phyloP scores from a whole-genome alignment of 441 rosid genomes.

The Daphne laureola region DNA sequence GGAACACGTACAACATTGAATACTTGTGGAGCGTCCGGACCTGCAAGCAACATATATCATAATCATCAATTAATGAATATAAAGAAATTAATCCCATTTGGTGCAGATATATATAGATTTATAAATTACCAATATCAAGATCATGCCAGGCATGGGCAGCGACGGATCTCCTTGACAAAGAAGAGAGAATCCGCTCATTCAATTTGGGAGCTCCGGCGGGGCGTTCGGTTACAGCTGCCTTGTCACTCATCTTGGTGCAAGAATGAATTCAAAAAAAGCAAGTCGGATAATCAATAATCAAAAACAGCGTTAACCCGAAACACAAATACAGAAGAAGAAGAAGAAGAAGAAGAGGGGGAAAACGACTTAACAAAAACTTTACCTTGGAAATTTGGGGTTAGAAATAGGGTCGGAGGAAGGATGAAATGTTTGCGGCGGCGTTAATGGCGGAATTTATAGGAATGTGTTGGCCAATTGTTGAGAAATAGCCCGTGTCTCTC shows the following conservation, averaged over 20 bases:
- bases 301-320: background rate
- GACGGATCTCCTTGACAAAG: slow-evolving; percentile 84
- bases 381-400: too few relatives aligned
- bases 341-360: too few relatives aligned
- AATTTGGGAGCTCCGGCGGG: slow-evolving; percentile 44
- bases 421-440: too few relatives aligned
- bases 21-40: slow-evolving; percentile 83
- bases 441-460: too few relatives aligned
- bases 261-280: slow-evolving; percentile 9
- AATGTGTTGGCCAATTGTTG: too few relatives aligned
- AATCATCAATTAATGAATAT: slow-evolving; percentile 11
- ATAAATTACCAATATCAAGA: slow-evolving; percentile 92
- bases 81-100: background rate
- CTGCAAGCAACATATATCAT: slow-evolving; percentile 32
- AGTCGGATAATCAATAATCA: slow-evolving; percentile 13
- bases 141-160: slow-evolving; percentile 99
- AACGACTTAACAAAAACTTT: too few relatives aligned
- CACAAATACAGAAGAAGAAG: too few relatives aligned
- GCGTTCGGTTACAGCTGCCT: slow-evolving; percentile 20
- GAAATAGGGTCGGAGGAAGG: too few relatives aligned
- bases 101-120: background rate
- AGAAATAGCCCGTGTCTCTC: too few relatives aligned
- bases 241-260: slow-evolving; percentile 47
- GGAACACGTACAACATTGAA: slow-evolving; percentile 72
- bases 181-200: slow-evolving; percentile 95